A percentile compares a stretch with the other conserved stretches of the same genome.
Evolutionary conservation across 1,139 yeast genomes (phyloP).

Genomic region (Lodderomyces metapsilosis): DNA sequence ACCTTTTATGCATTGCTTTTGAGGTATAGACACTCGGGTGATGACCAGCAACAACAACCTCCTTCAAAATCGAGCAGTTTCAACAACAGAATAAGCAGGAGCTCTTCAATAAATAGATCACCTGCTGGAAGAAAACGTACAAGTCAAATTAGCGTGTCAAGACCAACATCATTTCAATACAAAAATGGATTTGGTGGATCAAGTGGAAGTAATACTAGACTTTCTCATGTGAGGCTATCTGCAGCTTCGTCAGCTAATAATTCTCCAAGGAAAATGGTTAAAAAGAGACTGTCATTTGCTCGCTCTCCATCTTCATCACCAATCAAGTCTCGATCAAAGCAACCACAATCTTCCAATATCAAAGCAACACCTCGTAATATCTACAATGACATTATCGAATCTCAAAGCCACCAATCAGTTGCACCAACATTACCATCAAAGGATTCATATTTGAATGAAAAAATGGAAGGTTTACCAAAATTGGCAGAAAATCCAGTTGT

Average conservation of each 20-base stretch:
- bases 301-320: constrained; percentile 21
- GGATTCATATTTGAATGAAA: constrained; percentile 20
- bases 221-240: constrained; percentile 21
- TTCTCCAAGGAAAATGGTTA: constrained; percentile 25
- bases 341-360: constrained; percentile 13
- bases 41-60: constrained; percentile 24
- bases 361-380: constrained; percentile 47
- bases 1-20: constrained; percentile 68
- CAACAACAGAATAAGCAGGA: constrained; percentile 21
- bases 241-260: constrained; percentile 29
- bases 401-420: constrained; percentile 26
- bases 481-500: constrained; percentile 24
- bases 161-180: constrained; percentile 57
- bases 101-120: constrained; percentile 20
- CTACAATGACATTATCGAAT: constrained; percentile 46
- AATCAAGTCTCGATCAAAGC: constrained; percentile 2
- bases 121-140: constrained; percentile 42
- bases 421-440: constrained; percentile 39
- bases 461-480: constrained; percentile 7
- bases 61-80: constrained; percentile 17
- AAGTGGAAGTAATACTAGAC: constrained; percentile 1
- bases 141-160: constrained; percentile 53
- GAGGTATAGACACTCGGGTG: constrained; percentile 53
- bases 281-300: constrained; percentile 13
- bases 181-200: constrained; percentile 16